Evolutionary conservation across 2,329 filamentous ascomycete species (phyloP).

Genomic region (Microdochium paspali): DNA sequence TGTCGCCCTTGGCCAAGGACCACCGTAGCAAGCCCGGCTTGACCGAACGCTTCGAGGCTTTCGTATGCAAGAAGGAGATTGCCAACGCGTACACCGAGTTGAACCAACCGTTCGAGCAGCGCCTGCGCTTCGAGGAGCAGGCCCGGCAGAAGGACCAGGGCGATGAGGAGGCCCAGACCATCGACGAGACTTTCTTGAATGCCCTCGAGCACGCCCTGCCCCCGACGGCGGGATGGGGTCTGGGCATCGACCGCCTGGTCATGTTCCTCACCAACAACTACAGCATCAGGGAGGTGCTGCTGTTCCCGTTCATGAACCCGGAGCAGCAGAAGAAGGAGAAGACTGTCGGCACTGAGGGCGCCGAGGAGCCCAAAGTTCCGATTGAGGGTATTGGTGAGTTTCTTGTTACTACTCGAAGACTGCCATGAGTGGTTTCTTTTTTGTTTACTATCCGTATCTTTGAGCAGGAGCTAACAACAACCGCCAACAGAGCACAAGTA

Average conservation of each 20-base stretch:
- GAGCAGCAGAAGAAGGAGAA: slow-evolving; percentile 10
- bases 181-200: slow-evolving; percentile 92
- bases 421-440: not conserved
- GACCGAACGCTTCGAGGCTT: slow-evolving; percentile 95
- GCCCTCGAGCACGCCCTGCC: slow-evolving; percentile 85
- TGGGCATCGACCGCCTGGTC: slow-evolving; percentile 88
- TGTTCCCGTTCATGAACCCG: slow-evolving; percentile 92
- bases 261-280: slow-evolving; percentile 97
- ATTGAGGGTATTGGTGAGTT: slow-evolving; percentile 12
- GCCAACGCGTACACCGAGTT: slow-evolving; percentile 94
- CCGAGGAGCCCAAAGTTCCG: slow-evolving; percentile 9
- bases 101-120: slow-evolving; percentile 93
- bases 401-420: too few species aligned
- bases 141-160: slow-evolving; percentile 91
- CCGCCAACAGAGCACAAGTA: too few species aligned
- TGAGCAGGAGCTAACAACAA: too few species aligned
- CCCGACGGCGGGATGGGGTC: slow-evolving; percentile 91
- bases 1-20: slow-evolving; percentile 95
- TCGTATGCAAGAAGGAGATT: slow-evolving; percentile 96
- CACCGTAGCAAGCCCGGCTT: slow-evolving; percentile 74
- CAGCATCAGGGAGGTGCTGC: slow-evolving; percentile 89
- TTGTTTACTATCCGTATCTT: not conserved
- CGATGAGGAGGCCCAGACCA: slow-evolving; percentile 91
- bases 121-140: slow-evolving; percentile 88
- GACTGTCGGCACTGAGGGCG: slow-evolving; percentile 3